Evolutionary conservation across 805 yeast species (phyloP).

Genomic region (Blastobotrys chiropterorum): DNA sequence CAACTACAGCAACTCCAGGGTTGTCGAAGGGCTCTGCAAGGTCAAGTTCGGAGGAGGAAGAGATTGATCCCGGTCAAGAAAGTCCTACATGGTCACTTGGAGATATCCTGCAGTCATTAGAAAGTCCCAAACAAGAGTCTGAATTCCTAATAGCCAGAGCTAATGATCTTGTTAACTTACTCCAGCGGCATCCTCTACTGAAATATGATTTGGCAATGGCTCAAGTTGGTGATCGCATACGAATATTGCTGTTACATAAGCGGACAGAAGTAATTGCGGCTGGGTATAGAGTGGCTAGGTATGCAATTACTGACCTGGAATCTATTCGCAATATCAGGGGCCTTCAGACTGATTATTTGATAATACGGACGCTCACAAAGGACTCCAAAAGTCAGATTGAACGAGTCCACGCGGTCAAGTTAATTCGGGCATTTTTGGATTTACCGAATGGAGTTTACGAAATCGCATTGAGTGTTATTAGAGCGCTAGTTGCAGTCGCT

Average conservation of each 20-base stretch:
- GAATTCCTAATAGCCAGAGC: constrained; percentile 50
- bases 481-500: constrained; percentile 58
- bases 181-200: constrained; percentile 52
- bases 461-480: constrained; percentile 56
- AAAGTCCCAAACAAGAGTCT: constrained; percentile 45
- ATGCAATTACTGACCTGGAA: constrained; percentile 48
- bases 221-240: constrained; percentile 40
- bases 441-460: constrained; percentile 47
- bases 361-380: constrained; percentile 59
- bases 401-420: constrained; percentile 68
- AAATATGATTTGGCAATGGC: constrained; percentile 52
- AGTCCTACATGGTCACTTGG: constrained; percentile 60
- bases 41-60: neutral
- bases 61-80: constrained; percentile 16
- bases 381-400: constrained; percentile 52
- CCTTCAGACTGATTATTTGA: constrained; percentile 53
- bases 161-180: constrained; percentile 54
- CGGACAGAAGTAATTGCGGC: constrained; percentile 62
- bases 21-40: constrained; percentile 3
- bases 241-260: constrained; percentile 50
- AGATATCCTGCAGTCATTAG: constrained; percentile 53
- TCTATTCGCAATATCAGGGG: constrained; percentile 50
- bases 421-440: constrained; percentile 57
- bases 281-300: constrained; percentile 69
- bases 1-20: neutral